Evolutionary conservation across 345 rosid genomes (phyloP).

Genomic region (Syzygium oleosum): DNA sequence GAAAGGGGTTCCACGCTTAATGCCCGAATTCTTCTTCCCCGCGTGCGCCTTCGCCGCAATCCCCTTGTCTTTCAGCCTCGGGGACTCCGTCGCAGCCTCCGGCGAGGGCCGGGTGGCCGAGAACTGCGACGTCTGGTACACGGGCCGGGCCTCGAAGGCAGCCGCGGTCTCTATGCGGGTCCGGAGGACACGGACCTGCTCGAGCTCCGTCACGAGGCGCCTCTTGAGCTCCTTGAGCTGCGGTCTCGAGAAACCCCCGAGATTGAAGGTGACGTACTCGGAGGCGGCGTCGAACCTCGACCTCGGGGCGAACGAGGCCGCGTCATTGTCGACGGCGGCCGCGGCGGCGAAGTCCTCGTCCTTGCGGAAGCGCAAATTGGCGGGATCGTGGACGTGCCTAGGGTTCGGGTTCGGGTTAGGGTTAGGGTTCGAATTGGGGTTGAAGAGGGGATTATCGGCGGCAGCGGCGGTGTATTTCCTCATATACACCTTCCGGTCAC

Average conservation of each 20-base stretch:
- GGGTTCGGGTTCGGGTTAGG: constrained; percentile 4
- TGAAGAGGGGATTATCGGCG: not conserved
- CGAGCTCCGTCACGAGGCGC: constrained; percentile 27
- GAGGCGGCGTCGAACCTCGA: not conserved
- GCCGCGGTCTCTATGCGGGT: constrained; percentile 14
- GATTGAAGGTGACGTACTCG: constrained; percentile 17
- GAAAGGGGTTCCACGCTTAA: constrained; percentile 13
- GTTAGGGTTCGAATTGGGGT: constrained; percentile 8
- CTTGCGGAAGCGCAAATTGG: constrained; percentile 2
- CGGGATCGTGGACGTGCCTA: constrained; percentile 4
- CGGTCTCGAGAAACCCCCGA: constrained; percentile 10
- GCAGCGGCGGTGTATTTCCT: constrained; percentile 16
- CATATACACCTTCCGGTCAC: constrained; percentile 23
- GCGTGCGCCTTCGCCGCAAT: not conserved
- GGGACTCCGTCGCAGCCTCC: not conserved
- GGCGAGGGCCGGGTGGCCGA: constrained; percentile 4
- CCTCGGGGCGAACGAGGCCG: constrained; percentile 11
- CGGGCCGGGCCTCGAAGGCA: not conserved
- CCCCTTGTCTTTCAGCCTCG: not conserved
- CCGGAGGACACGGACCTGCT: constrained; percentile 23
- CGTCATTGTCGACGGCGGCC: not conserved
- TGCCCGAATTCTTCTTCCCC: constrained; percentile 10
- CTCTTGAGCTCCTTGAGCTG: constrained; percentile 29
- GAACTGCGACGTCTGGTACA: constrained; percentile 4
- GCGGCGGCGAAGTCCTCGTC: not conserved